A percentile compares a stretch with the other conserved stretches of the same genome.
Conservation (phyloP, 2,329 filamentous ascomycete species). For the Cordyceps javanica region DNA sequence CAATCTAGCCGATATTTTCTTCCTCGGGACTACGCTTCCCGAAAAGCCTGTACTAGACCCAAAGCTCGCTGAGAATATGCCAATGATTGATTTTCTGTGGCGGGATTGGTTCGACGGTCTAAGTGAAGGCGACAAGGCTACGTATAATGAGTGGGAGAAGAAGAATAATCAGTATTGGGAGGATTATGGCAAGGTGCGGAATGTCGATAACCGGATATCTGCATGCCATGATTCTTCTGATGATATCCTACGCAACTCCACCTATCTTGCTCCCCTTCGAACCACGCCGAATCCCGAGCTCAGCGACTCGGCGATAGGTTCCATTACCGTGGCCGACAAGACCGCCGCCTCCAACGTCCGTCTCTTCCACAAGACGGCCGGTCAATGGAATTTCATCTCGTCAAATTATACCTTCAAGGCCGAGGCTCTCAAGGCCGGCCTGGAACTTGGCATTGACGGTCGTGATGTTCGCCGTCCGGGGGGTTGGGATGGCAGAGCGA, state of each 20-base stretch:
- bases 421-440: conserved; percentile 22
- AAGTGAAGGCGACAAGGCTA: neutral
- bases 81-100: neutral
- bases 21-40: neutral
- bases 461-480: conserved; percentile 21
- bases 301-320: conserved; percentile 16
- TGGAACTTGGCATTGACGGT: conserved; percentile 29
- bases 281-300: conserved; percentile 22
- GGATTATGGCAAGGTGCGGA: neutral
- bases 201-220: neutral
- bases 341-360: conserved; percentile 20
- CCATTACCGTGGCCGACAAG: conserved; percentile 12
- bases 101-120: neutral
- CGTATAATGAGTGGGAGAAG: neutral
- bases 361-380: conserved; percentile 21
- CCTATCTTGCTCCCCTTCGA: conserved; percentile 25
- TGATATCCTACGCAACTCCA: conserved; percentile 24
- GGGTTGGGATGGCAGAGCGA: conserved; percentile 24
- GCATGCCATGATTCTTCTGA: neutral
- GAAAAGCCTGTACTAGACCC: neutral
- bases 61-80: neutral
- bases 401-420: conserved; percentile 22
- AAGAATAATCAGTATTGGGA: neutral
- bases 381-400: conserved; percentile 22
- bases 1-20: neutral